phyloP scores from a whole-genome alignment of 208 protist species.

The Leishmania aethiopica region DNA sequence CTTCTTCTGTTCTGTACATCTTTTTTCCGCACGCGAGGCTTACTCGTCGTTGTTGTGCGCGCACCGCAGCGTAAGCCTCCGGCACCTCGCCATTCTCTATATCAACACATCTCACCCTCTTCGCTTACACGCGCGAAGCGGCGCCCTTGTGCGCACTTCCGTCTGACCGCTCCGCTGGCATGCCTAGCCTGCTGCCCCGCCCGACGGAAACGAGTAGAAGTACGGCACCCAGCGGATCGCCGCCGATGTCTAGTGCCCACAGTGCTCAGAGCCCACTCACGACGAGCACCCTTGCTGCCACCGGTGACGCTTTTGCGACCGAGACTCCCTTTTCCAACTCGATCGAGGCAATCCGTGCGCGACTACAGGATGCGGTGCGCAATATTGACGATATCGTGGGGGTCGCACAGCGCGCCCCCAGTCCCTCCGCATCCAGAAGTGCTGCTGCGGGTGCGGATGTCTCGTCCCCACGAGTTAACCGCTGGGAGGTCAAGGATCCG shows the following conservation, averaged over 20 bases:
- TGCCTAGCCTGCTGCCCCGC: neutral
- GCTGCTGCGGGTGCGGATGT: neutral
- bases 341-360: conserved; percentile 35
- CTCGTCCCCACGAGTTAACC: neutral
- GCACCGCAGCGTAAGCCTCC: neutral
- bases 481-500: neutral
- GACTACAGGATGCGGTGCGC: conserved; percentile 52
- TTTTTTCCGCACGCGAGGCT: neutral
- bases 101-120: neutral
- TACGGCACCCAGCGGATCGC: too few species aligned
- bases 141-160: neutral
- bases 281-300: neutral
- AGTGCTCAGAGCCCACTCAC: neutral
- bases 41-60: neutral
- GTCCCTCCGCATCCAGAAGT: neutral
- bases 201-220: neutral
- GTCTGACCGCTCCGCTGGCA: neutral
- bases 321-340: conserved; percentile 17
- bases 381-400: conserved; percentile 50
- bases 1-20: neutral
- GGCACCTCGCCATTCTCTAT: neutral
- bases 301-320: neutral
- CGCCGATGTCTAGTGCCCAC: neutral
- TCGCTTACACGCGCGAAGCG: neutral
- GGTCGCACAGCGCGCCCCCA: neutral